Evolutionary conservation across 1,284 basidiomycete genomes (phyloP).

Genomic region (Mycena sp.): DNA sequence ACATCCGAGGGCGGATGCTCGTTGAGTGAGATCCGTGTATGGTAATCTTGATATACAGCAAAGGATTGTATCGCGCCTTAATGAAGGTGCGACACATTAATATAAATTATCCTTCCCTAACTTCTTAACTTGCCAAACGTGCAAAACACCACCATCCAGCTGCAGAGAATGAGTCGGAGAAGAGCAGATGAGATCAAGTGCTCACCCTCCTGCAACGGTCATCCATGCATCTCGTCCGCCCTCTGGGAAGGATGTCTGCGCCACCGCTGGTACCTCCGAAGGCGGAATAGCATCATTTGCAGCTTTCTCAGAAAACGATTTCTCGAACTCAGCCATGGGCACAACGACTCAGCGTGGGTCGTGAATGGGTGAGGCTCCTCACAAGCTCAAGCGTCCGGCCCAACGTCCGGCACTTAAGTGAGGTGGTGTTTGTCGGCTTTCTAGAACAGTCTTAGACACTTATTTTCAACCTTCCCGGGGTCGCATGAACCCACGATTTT

Average conservation of each 20-base stretch:
- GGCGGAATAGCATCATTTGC: neutral
- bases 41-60: constrained; percentile 47
- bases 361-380: neutral
- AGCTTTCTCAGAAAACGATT: neutral
- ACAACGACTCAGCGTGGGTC: neutral
- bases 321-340: neutral
- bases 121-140: neutral
- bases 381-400: neutral
- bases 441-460: neutral
- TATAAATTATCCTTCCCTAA: neutral
- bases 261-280: neutral
- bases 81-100: neutral
- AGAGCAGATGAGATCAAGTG: neutral
- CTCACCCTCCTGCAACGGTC: constrained; percentile 37
- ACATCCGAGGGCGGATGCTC: constrained; percentile 34
- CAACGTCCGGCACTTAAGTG: neutral
- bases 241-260: constrained; percentile 28
- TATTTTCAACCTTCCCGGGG: neutral
- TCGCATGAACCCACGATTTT: no score
- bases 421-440: neutral
- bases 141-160: constrained; percentile 26
- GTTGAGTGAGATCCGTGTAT: constrained; percentile 34
- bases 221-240: constrained; percentile 37
- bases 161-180: neutral
- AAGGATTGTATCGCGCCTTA: constrained; percentile 39